Base-by-base conservation (phyloP, 2,329 filamentous ascomycete genomes). In the Alternaria dauci region DNA sequence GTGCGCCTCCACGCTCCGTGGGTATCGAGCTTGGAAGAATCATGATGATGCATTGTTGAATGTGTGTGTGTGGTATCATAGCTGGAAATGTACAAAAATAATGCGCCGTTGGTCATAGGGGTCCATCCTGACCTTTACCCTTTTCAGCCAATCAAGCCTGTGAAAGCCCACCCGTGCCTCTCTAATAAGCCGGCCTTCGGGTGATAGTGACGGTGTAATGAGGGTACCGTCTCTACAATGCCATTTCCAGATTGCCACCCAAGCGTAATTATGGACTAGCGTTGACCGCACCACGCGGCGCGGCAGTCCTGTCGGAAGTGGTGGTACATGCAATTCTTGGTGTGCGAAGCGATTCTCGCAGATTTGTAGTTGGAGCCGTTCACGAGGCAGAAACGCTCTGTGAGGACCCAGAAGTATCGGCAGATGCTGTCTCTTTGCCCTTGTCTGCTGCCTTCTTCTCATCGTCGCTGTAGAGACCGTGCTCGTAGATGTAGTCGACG, bases 401-500 rank as follows among this genome's bases (percentile, higher is more conserved):
- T 5, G 73, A 74, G 16, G 75, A 75, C 8, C 68, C 70, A 12
- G 67, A 55, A 20, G 65, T 62, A 6, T 72, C 68, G 25, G 58
- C 48, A 18, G 68, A 58, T 2, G 59, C 72, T 56, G 71, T 71
- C 34, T 70, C 71, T 44, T 79, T 77, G 51, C 74, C 76, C 57
- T 76, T 77, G 30, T 74, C 76, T 11, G 71, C 61, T 32, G 69
- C 69, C 62, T 76, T 77, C 67, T 76, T 77, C 52, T 76, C 76
- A 48, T 79, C 77, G 8, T 78, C 76, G 26, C 66, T 68, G 63
- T 79, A 79, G n/a, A 79, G 71, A 34, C 68, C 69, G 58, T 78
- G 75, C 62, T 78, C 75, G 67, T 79, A 77, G 56, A 79, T 79
- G 62, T 79, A 79, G 59, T 78, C 77, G 46, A 76, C 73, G 7